Conservation (phyloP, 2,329 filamentous ascomycete genomes). For the Pestalotiopsis sp. region DNA sequence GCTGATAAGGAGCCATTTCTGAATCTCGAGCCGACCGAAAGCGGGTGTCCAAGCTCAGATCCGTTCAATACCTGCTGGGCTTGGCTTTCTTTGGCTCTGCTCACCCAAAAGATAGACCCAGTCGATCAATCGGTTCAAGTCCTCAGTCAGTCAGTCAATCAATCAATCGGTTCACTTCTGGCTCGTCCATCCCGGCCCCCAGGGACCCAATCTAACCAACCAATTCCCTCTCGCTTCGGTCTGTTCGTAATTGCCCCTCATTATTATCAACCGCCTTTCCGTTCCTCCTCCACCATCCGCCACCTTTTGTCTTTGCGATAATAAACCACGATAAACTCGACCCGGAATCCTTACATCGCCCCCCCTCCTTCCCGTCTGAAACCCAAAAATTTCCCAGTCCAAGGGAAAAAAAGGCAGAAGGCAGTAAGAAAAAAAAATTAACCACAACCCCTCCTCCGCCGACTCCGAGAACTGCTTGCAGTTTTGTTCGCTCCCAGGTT, state of each 20-base stretch:
- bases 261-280: constrained; percentile 2
- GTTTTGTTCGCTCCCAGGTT: constrained; percentile 9
- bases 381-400: not conserved
- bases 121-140: not conserved
- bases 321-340: not conserved
- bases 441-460: not conserved
- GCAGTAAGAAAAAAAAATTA: not conserved
- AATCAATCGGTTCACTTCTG: not conserved
- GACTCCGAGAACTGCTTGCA: not conserved
- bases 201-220: not conserved
- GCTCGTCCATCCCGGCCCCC: not conserved
- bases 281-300: constrained; percentile 6
- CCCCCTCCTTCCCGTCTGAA: not conserved
- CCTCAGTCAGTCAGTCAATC: not conserved
- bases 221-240: not conserved
- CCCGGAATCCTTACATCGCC: not conserved
- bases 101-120: not conserved
- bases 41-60: not conserved
- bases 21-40: not conserved
- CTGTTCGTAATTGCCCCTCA: constrained; percentile 4
- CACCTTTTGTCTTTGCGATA: constrained; percentile 6
- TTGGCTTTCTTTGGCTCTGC: not conserved
- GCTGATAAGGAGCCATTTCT: not conserved
- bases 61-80: not conserved
- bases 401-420: not conserved